Conservation (phyloP, 306 rosid species). For the Sesbania bispinosa region DNA sequence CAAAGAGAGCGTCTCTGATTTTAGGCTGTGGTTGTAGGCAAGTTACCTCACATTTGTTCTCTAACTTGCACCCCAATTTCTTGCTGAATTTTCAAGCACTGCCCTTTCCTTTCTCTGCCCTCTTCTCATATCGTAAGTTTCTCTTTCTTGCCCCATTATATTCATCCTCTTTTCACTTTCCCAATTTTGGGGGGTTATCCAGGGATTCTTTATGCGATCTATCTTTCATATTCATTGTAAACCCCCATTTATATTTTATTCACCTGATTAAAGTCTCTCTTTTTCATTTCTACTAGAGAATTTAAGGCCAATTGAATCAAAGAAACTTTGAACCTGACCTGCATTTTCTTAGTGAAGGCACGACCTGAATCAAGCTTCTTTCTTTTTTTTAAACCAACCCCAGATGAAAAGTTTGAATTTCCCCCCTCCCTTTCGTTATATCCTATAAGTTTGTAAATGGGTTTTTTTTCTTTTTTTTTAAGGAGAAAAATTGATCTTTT, state of each 20-base stretch:
- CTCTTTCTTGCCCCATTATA: background rate
- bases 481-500: background rate
- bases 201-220: slow-evolving; percentile 18
- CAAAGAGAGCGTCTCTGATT: background rate
- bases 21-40: background rate
- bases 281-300: background rate
- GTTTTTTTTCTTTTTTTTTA: background rate
- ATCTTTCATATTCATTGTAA: background rate
- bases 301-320: background rate
- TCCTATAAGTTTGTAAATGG: background rate
- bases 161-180: background rate
- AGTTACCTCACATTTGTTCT: slow-evolving; percentile 17
- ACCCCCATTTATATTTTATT: background rate
- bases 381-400: background rate
- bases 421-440: background rate
- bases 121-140: slow-evolving; percentile 14
- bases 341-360: background rate
- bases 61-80: background rate
- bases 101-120: background rate
- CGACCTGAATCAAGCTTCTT: background rate
- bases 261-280: background rate
- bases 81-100: slow-evolving; percentile 22
- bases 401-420: background rate
- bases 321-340: background rate
- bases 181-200: slow-evolving; percentile 1